Evolutionary conservation across 352 stramenopile genomes (phyloP), one percentile per base, ranked within the genome.

Genomic region (Albugo laibachii): DNA sequence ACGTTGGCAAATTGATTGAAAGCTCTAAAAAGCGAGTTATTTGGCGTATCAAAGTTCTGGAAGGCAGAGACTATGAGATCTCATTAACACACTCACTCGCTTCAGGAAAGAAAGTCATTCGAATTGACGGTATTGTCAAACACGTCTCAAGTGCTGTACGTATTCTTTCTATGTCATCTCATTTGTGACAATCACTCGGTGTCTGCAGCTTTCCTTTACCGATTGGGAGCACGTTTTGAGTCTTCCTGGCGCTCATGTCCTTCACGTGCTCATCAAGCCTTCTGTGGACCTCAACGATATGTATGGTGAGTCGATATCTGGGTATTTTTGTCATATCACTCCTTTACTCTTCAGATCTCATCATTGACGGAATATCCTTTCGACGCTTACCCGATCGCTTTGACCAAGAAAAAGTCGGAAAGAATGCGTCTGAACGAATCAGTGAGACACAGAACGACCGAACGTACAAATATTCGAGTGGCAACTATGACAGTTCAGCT

Each of bases 211-310:
- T 42, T 80, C 69, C 19, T 84, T 84, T 53, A 72, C 72, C 11
- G 75, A 87, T 61, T 87, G 75, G 75, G 75, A 87, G 58, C 78
- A 87, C 48, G 73, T 84, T 15, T 85, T 87, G 53, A 87, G 84
- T 50, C 54, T 87, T 13, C 53, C 66, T n/a, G 75, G 75, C 14
- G 74, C 69, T 13, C 74, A 87, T 58, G 76, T 78, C 39, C 59
- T 87, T 1, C 75, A 87, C 58, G 80, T 80, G 49, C 83, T 84
- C 54, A 87, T 87, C 61, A 87, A 87, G 40, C 75, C 75, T 8
- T 84, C 72, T 0, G 68, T 84, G 13, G 75, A 87, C 41, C 72
- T 87, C 54, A 87, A 87, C 52, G 75, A 87, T 45, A 87, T 80
- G 69, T 87, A 87, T 65, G 74, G 74, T 86, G 63, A 44, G 62